Evolutionary conservation across 225 moss, liverwort and hornwort species (phyloP), one percentile per base, ranked within the genome.

Genomic region (Physcomitrium patens): DNA sequence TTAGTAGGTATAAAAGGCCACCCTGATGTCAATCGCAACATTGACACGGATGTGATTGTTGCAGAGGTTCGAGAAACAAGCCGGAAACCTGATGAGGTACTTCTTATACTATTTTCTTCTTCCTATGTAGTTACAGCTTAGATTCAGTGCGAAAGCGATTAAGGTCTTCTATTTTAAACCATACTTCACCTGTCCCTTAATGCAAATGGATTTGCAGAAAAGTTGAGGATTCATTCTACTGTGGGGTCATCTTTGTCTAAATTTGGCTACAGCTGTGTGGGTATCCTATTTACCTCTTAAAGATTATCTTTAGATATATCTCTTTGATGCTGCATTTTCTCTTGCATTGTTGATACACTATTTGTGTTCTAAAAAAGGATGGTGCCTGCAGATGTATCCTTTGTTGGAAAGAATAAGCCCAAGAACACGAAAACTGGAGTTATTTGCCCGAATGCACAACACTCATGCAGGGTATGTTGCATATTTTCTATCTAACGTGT

Each of bases 31-130:
- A 99, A 99, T 73, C 95, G 99, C 24, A 99, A 99, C 80, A 99
- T 99, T 47, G 99, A 99, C 74, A 99, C 93, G 24, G 99, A 99
- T 82, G 99, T 99, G 22, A 92, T 99, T 69, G 99, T 99, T 76
- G 99, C 99, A 55, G 99, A 99, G 83, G 99, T 99, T 78, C 94
- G 99, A 69, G 95, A 99, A 86, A 99, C 99, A 62, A 99, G 95
- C 53, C 87, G 99, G 43, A 99, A 99, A 79, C 99, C 99, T 61
- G 99, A 99, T 75, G 99, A 99, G 97, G 97, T 99, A 50, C 31
- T 22, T 58, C 28, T 53, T 28, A 27, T 67, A n/a, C 55, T 54
- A 18, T 18, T 56, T 67, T 26, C 37, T 65, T 9, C 26, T 73
- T 77, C 9, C 4, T 55, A 43, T 47, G 24, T 8, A 37, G 53